Conservation (phyloP, 441 rosid species). For the Mallotus repandus region DNA sequence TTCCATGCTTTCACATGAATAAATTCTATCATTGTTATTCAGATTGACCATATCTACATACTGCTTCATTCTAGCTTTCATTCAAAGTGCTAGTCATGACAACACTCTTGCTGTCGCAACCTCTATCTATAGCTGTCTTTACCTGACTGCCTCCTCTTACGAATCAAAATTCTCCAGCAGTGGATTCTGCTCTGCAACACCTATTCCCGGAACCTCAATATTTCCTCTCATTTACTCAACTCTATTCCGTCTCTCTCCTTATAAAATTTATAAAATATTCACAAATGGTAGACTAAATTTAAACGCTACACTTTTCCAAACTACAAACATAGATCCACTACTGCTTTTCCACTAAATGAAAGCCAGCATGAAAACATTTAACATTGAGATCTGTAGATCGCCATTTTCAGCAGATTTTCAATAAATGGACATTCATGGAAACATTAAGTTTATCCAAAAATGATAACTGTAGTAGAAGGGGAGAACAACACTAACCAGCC, state of each 20-base stretch:
- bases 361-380: not conserved
- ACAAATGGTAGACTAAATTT: too few relatives aligned
- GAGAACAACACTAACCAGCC: slow-evolving; percentile 49
- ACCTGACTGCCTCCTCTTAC: not conserved
- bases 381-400: not conserved
- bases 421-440: not conserved
- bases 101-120: not conserved
- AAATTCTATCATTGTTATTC: not conserved
- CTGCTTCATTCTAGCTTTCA: not conserved
- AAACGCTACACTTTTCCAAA: not conserved
- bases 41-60: not conserved
- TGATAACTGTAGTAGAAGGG: not conserved
- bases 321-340: not conserved
- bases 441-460: not conserved
- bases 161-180: not conserved
- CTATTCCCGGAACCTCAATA: not conserved
- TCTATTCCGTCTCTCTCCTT: too few relatives aligned
- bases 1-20: not conserved
- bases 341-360: not conserved
- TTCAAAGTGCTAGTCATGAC: not conserved
- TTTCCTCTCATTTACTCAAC: not conserved
- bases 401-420: not conserved
- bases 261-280: not conserved
- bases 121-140: not conserved
- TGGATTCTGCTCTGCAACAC: not conserved